Conservation (phyloP, 306 rosid genomes). For the Coriaria nepalensis region DNA sequence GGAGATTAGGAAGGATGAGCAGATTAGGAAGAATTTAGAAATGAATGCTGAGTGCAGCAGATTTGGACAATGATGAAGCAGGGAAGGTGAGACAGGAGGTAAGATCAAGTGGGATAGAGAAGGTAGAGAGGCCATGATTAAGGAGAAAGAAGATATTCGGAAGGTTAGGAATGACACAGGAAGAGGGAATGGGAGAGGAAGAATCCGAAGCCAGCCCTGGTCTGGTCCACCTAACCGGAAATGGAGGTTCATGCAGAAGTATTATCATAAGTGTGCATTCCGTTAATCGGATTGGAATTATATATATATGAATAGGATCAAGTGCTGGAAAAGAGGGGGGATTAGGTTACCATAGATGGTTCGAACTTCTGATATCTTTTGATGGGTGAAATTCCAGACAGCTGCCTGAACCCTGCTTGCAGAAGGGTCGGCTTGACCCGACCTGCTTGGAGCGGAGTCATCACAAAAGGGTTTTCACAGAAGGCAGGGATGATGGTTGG, state of each 20-base stretch:
- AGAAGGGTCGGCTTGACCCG: too few relatives aligned
- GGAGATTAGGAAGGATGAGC: slow-evolving; percentile 80
- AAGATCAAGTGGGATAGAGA: slow-evolving; percentile 94
- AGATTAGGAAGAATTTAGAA: slow-evolving; percentile 76
- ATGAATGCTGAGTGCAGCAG: slow-evolving; percentile 79
- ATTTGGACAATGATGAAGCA: slow-evolving; percentile 93
- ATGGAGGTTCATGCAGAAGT: slow-evolving; percentile 97
- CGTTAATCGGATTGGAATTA: slow-evolving; percentile 51
- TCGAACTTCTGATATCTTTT: slow-evolving; percentile 67
- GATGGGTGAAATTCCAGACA: too few relatives aligned
- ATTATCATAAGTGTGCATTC: slow-evolving; percentile 93
- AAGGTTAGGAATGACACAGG: slow-evolving; percentile 84
- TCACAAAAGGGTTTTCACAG: too few relatives aligned
- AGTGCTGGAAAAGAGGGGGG: slow-evolving; percentile 88
- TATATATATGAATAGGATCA: slow-evolving; percentile 64
- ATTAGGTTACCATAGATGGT: slow-evolving; percentile 55
- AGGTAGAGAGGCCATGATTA: slow-evolving; percentile 63
- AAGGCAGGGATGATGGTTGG: too few relatives aligned
- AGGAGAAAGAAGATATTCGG: slow-evolving; percentile 84
- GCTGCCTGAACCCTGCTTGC: too few relatives aligned
- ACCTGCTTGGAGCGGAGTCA: too few relatives aligned
- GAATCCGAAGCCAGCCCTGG: slow-evolving; percentile 58
- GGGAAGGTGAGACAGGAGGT: slow-evolving; percentile 80
- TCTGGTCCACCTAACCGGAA: slow-evolving; percentile 55
- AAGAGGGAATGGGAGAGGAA: slow-evolving; percentile 98